phyloP scores from a whole-genome alignment of 2,329 filamentous ascomycete species.

The Fusarium avenaceum region DNA sequence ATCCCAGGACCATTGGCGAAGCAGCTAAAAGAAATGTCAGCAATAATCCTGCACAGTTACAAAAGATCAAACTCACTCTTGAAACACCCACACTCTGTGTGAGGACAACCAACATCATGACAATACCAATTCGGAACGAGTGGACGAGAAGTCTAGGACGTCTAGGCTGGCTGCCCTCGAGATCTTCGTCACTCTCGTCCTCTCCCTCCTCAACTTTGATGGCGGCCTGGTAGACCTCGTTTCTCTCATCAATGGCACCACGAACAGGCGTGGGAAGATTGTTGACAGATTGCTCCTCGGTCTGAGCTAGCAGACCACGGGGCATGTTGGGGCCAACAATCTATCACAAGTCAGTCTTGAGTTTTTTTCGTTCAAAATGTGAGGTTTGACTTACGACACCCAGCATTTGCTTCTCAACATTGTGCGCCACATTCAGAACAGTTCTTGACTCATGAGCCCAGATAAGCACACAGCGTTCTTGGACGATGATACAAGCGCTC shows the following conservation, averaged over 20 bases:
- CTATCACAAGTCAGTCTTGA: slow-evolving; percentile 1
- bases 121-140: slow-evolving; percentile 45
- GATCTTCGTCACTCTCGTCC: slow-evolving; percentile 35
- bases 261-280: slow-evolving; percentile 39
- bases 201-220: slow-evolving; percentile 49
- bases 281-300: slow-evolving; percentile 40
- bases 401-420: slow-evolving; percentile 47
- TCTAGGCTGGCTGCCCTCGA: slow-evolving; percentile 39
- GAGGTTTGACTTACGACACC: slow-evolving; percentile 37
- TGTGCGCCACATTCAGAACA: slow-evolving; percentile 45
- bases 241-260: slow-evolving; percentile 47
- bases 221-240: slow-evolving; percentile 44
- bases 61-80: slow-evolving; percentile 23
- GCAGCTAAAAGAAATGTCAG: slow-evolving; percentile 1
- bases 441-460: slow-evolving; percentile 46
- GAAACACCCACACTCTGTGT: slow-evolving; percentile 47
- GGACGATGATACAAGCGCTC: slow-evolving; percentile 41
- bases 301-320: slow-evolving; percentile 40
- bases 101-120: slow-evolving; percentile 47
- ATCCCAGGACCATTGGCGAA: slow-evolving; percentile 43
- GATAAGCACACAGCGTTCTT: slow-evolving; percentile 44
- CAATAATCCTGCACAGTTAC: background rate
- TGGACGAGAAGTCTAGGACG: slow-evolving; percentile 44
- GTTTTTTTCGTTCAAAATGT: fast-evolving
- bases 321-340: slow-evolving; percentile 47